Evolutionary conservation across 1,284 basidiomycete genomes (phyloP), one percentile per base, ranked within the genome.

Genomic region (Rhodotorula sp.): DNA sequence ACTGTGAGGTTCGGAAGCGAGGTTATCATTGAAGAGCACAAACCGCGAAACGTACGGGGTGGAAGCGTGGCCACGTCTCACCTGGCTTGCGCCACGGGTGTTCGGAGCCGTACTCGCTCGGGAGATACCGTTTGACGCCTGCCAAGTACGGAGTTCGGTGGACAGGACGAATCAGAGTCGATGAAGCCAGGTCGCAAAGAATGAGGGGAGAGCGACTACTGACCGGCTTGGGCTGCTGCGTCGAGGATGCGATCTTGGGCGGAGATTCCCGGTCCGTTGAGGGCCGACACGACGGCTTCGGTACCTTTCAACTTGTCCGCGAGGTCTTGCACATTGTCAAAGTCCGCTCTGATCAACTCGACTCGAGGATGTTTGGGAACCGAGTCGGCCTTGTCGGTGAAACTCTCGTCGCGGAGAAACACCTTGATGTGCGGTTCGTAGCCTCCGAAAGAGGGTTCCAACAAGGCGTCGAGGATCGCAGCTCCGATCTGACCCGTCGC

Each of bases 61-160:
- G 57, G 15, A 45, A 29, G 57, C 45, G 57, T 6, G 57, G 44
- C 57, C 57, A 59, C n/a, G 48, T 30, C 22, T 48, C 45, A 20
- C 59, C 59, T 0, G 59, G 59, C 22, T 48, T 33, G 26, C 59
- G 59, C 29, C 45, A 60, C 3, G 45, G 59, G n/a, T 60, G 59
- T 10, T 60, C 45, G 46, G 20, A 24, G 20, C 59, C 58, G 26
- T 46, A 46, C 29, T 60, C 58, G 45, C 18, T 30, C 7, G 58
- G 58, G 45, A 60, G 14, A 45, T 46, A 60, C 7, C 58, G 58
- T 45, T 60, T 48, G 45, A 60, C 58, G 56, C 56, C 56, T 58
- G 56, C 24, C 37, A 12, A 14, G 10, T 12, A 42, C 37, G 14
- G 37, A 17, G 2, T 24, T 2, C 4, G 20, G 20, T 24, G 33